These are phyloP conservation scores for Phytophthora fragariae DNA, from an alignment of 352 stramenopile species.

Conservation along the genomic window DNA sequence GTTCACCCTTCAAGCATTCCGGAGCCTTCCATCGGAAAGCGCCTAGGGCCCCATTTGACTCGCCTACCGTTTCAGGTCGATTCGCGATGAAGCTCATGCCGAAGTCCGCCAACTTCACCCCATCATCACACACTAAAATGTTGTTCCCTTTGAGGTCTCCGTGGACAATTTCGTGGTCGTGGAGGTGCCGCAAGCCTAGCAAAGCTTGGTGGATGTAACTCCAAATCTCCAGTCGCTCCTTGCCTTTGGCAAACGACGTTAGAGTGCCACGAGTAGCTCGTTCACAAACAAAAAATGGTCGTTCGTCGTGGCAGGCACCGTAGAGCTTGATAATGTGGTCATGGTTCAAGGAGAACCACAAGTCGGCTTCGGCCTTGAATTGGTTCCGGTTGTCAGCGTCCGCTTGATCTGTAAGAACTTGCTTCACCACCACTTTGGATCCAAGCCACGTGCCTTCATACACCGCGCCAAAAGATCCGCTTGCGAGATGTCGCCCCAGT, in stretches of 20 bases:
- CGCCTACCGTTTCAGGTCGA: neutral
- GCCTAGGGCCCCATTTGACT: neutral
- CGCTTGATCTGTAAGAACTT: neutral
- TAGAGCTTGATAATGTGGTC: slow-evolving; percentile 11
- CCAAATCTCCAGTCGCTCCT: neutral
- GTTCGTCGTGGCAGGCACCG: slow-evolving; percentile 5
- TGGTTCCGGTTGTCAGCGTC: neutral
- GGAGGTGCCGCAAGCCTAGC: slow-evolving; percentile 5
- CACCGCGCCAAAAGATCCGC: neutral
- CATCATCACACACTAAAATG: slow-evolving; percentile 3
- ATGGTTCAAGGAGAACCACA: slow-evolving; percentile 18
- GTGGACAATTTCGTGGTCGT: slow-evolving; percentile 3
- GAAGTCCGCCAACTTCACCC: slow-evolving; percentile 5
- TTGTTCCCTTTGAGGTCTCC: slow-evolving; percentile 12
- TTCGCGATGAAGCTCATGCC: neutral
- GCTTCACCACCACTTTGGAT: neutral
- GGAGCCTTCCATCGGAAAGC: slow-evolving; percentile 16
- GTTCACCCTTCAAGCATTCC: neutral
- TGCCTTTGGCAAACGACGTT: neutral
- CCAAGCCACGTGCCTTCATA: neutral
- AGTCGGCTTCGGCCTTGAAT: neutral
- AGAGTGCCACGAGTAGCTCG: neutral
- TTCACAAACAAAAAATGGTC: slow-evolving; percentile 17
- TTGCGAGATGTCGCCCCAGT: neutral
- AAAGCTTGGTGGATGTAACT: neutral